Evolutionary conservation across 768 basidiomycete species (phyloP).

Genomic region (Calocybe gangraenosa): DNA sequence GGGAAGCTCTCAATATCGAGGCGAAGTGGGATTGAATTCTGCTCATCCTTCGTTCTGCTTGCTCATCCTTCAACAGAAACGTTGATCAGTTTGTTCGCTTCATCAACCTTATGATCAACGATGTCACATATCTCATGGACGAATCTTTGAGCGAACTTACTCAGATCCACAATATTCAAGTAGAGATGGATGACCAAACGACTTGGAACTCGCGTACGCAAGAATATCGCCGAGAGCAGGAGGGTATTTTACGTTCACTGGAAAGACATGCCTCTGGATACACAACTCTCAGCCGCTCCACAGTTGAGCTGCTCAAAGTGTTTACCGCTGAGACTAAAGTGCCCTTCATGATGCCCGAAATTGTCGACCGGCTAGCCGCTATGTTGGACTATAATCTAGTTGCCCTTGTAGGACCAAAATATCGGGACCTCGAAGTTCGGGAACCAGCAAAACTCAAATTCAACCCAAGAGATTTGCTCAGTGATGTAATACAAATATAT

Average conservation of each 20-base stretch:
- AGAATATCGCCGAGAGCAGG: constrained; percentile 81
- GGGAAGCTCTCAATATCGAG: constrained; percentile 79
- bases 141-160: constrained; percentile 87
- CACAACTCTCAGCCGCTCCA: constrained; percentile 80
- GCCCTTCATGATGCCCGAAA: constrained; percentile 96
- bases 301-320: constrained; percentile 85
- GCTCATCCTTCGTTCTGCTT: background rate
- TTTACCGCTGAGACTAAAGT: constrained; percentile 90
- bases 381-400: constrained; percentile 96
- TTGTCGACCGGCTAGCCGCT: constrained; percentile 90
- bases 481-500: constrained; percentile 87
- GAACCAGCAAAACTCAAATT: constrained; percentile 89
- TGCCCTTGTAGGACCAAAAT: constrained; percentile 84
- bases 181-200: constrained; percentile 73
- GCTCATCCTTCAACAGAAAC: constrained; percentile 42
- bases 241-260: constrained; percentile 68
- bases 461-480: constrained; percentile 75
- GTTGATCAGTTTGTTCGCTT: constrained; percentile 94
- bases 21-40: constrained; percentile 50
- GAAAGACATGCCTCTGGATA: constrained; percentile 86
- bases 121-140: constrained; percentile 97
- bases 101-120: constrained; percentile 97
- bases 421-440: constrained; percentile 79
- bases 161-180: constrained; percentile 84
- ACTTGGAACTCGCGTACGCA: constrained; percentile 64